Evolutionary conservation across 176 grass and related monocot species (phyloP).

Genomic region (Triticum dicoccoides): DNA sequence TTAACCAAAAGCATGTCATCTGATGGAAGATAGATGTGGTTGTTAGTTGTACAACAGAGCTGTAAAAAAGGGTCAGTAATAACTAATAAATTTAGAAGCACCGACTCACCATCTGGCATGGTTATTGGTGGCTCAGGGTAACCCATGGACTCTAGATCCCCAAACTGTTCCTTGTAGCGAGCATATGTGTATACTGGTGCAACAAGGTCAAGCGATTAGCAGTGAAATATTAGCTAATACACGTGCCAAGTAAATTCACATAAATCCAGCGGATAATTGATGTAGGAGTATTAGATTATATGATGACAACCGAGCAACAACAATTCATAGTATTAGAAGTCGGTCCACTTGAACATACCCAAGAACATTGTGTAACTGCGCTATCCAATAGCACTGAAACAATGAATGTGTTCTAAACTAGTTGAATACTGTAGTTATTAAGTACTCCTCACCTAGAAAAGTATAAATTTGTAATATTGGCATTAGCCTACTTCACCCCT

Average conservation of each 20-base stretch:
- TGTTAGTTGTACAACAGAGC: background rate
- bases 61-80: background rate
- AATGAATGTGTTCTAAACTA: background rate
- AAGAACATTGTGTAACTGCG: background rate
- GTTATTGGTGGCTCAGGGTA: background rate
- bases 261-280: background rate
- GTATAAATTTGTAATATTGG: background rate
- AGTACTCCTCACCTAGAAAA: background rate
- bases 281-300: background rate
- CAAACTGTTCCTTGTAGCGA: background rate
- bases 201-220: background rate
- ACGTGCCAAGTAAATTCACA: background rate
- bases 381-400: background rate
- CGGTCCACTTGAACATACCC: background rate
- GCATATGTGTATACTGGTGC: background rate
- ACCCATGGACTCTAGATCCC: background rate
- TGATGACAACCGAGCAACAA: background rate
- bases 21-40: background rate
- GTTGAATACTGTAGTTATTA: background rate
- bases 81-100: no score
- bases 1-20: slow-evolving; percentile 10
- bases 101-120: background rate
- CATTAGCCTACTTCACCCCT: background rate
- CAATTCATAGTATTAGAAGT: background rate
- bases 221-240: background rate